Evolutionary conservation across 306 rosid species (phyloP).

Genomic region (Pyrus bretschneideri): DNA sequence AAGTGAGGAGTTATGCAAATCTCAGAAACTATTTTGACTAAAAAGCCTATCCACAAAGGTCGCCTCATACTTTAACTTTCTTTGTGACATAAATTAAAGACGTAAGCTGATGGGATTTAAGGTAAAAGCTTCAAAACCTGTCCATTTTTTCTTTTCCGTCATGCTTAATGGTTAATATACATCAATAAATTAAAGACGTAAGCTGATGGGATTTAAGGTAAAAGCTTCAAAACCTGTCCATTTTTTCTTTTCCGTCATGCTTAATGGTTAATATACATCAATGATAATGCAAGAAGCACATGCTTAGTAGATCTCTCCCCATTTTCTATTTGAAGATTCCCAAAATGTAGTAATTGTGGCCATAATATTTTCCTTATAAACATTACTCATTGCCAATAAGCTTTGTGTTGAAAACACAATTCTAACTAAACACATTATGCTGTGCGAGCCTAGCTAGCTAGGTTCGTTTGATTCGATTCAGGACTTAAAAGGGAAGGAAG

Average conservation of each 20-base stretch:
- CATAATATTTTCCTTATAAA: too few relatives aligned
- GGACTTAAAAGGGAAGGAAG: background rate
- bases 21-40: fast-evolving
- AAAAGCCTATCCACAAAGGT: background rate
- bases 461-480: background rate
- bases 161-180: background rate
- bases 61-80: background rate
- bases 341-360: background rate
- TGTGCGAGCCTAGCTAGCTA: background rate
- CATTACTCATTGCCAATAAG: background rate
- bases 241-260: background rate
- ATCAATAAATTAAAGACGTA: background rate
- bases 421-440: background rate
- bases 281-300: background rate
- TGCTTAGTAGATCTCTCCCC: background rate
- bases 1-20: too few relatives aligned
- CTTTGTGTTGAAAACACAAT: background rate
- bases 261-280: background rate
- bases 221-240: background rate
- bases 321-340: background rate
- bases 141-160: background rate
- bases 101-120: background rate
- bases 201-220: background rate
- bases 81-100: background rate
- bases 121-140: background rate